A percentile compares a stretch with the other conserved stretches of the same genome.
Evolutionary conservation across 2,329 filamentous ascomycete species (phyloP).

Genomic region (Plenodomus biglobosus): DNA sequence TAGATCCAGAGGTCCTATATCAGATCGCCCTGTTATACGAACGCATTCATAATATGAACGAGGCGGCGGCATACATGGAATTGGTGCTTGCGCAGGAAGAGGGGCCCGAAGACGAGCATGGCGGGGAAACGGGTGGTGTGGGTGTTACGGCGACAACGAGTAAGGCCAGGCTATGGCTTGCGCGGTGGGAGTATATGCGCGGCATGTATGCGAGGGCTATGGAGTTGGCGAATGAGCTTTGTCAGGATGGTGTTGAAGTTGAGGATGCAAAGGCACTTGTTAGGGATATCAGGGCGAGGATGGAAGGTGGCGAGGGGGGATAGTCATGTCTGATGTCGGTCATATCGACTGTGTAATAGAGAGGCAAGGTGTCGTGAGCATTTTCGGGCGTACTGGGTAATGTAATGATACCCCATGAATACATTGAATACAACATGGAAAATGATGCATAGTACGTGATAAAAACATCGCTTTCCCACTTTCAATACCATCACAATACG

Average conservation of each 20-base stretch:
- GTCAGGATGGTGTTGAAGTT: constrained; percentile 93
- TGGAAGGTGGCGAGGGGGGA: constrained; percentile 55
- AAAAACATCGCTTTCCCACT: too few species aligned
- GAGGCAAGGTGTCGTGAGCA: background rate
- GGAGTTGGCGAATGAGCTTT: constrained; percentile 83
- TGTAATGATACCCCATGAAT: background rate
- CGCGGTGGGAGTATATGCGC: constrained; percentile 73
- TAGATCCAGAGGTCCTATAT: constrained; percentile 88
- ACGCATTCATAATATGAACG: constrained; percentile 70
- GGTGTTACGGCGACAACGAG: constrained; percentile 91
- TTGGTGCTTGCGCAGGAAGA: constrained; percentile 91
- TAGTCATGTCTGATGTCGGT: constrained; percentile 2
- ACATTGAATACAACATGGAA: too few species aligned
- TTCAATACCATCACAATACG: too few species aligned
- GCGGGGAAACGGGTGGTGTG: constrained; percentile 59
- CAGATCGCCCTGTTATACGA: constrained; percentile 92
- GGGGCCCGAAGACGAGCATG: constrained; percentile 54
- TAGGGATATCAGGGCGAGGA: constrained; percentile 76
- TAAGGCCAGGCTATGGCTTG: constrained; percentile 92
- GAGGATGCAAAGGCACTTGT: constrained; percentile 95
- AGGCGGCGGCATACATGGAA: constrained; percentile 94
- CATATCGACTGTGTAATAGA: too few species aligned
- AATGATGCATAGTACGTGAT: too few species aligned
- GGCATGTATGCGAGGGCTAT: constrained; percentile 76
- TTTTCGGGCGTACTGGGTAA: background rate